A percentile compares a stretch with the other conserved stretches of the same genome.
These are phyloP conservation scores for Celoporthe dispersa DNA, from an alignment of 2,329 filamentous ascomycete species.

Conservation along the genomic window DNA sequence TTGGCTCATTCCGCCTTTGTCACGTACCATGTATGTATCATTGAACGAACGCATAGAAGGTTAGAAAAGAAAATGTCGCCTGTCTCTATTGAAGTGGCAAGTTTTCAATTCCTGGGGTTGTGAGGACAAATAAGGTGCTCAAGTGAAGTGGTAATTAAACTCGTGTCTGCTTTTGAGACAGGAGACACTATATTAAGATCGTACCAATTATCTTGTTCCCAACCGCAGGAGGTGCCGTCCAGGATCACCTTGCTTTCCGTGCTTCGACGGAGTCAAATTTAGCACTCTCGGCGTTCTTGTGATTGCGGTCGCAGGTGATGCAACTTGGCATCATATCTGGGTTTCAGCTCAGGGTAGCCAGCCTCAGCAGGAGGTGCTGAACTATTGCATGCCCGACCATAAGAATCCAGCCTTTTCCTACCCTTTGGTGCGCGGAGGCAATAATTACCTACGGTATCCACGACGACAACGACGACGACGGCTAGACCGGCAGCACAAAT, in stretches of 20 bases:
- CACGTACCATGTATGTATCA: not conserved
- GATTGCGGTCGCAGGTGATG: not conserved
- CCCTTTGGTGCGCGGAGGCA: not conserved
- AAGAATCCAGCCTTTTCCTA: not conserved
- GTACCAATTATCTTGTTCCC: not conserved
- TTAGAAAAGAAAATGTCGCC: not conserved
- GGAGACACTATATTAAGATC: not conserved
- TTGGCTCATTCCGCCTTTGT: not conserved
- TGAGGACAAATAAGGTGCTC: not conserved
- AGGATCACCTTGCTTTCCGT: not conserved
- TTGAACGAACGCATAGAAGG: too few relatives aligned
- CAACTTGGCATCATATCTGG: not conserved
- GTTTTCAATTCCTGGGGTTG: not conserved
- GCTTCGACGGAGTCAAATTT: not conserved
- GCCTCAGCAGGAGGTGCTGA: not conserved
- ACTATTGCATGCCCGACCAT: not conserved
- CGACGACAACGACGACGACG: not conserved
- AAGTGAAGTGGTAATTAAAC: not conserved
- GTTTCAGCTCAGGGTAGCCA: not conserved
- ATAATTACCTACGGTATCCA: not conserved
- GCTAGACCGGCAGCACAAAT: not conserved
- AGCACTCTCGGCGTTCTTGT: not conserved
- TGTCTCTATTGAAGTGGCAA: not conserved
- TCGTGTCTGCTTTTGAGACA: not conserved
- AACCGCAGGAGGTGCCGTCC: not conserved